Percentiles rank a stretch among this genome's conserved stretches.
Evolutionary conservation across 108 stramenopile species (phyloP).

Genomic region (Craspedostauros australis): DNA sequence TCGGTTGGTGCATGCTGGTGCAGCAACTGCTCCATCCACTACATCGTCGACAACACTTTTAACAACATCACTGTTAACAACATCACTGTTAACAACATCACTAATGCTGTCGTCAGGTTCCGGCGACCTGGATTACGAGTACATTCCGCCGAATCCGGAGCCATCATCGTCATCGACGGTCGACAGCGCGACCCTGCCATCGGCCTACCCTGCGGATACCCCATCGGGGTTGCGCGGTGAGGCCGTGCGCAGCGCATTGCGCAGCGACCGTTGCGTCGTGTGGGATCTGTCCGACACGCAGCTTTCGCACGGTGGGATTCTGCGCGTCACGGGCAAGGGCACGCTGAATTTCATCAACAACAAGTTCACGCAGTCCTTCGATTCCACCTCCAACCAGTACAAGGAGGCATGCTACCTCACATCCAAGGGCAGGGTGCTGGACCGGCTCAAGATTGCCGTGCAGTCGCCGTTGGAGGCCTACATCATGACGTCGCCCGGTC

Average conservation of each 20-base stretch:
- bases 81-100: not conserved
- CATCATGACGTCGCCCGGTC: slow-evolving; percentile 74
- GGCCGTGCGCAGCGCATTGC: slow-evolving; percentile 72
- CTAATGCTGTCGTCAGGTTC: not conserved
- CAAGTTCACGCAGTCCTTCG: slow-evolving; percentile 54
- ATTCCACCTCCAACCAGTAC: not conserved
- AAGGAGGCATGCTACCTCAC: slow-evolving; percentile 57
- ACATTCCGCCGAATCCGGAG: slow-evolving; percentile 25
- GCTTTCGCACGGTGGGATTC: slow-evolving; percentile 32
- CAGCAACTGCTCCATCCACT: no score
- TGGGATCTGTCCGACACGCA: slow-evolving; percentile 23
- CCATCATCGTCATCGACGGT: slow-evolving; percentile 1
- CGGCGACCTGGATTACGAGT: slow-evolving; percentile 27
- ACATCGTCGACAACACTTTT: no score
- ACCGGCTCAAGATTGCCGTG: slow-evolving; percentile 37
- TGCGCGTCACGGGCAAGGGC: slow-evolving; percentile 52
- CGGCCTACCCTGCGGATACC: slow-evolving; percentile 51
- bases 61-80: slow-evolving; percentile 3
- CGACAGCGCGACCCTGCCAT: slow-evolving; percentile 14
- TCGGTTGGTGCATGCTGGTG: no score
- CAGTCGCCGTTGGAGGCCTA: slow-evolving; percentile 29
- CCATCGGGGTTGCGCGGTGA: slow-evolving; percentile 77
- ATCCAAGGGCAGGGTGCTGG: slow-evolving; percentile 65
- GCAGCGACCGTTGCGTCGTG: slow-evolving; percentile 48
- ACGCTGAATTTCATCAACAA: slow-evolving; percentile 57